Evolutionary conservation across 345 rosid species (phyloP), one percentile per base, ranked within the genome.

Genomic region (Eucalyptus paniculata): DNA sequence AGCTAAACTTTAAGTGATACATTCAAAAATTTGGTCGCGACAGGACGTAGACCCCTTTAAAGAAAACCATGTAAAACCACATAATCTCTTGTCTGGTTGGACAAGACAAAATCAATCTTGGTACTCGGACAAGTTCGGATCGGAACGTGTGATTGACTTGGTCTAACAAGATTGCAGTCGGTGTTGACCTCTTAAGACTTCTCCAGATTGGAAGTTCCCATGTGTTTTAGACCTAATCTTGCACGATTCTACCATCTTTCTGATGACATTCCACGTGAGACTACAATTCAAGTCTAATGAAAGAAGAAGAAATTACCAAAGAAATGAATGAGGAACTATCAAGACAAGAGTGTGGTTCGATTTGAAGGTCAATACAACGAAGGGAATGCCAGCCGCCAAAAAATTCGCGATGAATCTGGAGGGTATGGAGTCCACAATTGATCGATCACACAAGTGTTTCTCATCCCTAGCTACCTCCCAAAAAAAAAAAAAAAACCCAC

Each of bases 1-100:
- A 50, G 1, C 1, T 8, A 16, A 50, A 50, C 53, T 50, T 0
- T 50, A 6, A 6, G 8, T 50, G 53, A 1, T 50, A 6, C 8
- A 50, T 16, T 17, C 19, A 18, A 50, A 50, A 16, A 50, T 50
- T 50, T 16, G 53, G 53, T 50, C 19, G 2, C 19, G 3, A 50
- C 8, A 17, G 21, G 21, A 51, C 9, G 4, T 51, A 51, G 23
- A 51, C 56, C 23, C n/a, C 7, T 72, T 19, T 5, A 72, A 37
- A 72, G 45, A 72, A 72, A 34, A 34, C 82, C 82, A 72, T 34
- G 21, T 72, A 72, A 5, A 23, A 37, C 45, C 9, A 69, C 12
- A 32, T 18, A 34, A 17, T 9, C 26, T 34, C 82, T 69, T 3
- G 45, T 72, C 7, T 37, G 28, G 45, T 21, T 9, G 83, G 47